Evolutionary conservation across 306 rosid species (phyloP).

Genomic region (Canavalia gladiata): DNA sequence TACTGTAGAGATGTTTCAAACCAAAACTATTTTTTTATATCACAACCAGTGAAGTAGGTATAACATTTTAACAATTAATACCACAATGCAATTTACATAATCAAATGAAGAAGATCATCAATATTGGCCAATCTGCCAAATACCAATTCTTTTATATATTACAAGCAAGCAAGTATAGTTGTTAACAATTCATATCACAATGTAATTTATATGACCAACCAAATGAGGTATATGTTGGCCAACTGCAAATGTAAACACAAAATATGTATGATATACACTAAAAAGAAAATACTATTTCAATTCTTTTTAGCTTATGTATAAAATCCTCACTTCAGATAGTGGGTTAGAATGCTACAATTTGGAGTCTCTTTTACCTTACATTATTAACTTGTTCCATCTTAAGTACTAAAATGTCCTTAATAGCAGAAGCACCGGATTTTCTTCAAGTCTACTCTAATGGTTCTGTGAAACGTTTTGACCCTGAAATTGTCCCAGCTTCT

Average conservation of each 20-base stretch:
- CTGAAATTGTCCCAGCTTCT: constrained; percentile 54
- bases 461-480: constrained; percentile 72
- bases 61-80: not conserved
- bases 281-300: not conserved
- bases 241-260: constrained; percentile 31
- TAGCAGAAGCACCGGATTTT: constrained; percentile 71
- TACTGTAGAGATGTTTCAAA: not conserved
- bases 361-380: not conserved
- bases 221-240: constrained; percentile 34
- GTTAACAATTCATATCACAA: not conserved
- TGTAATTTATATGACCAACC: constrained; percentile 62
- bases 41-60: not conserved
- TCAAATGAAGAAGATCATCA: not conserved
- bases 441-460: constrained; percentile 76
- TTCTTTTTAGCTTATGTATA: not conserved
- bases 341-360: not conserved
- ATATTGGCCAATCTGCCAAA: not conserved
- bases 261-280: not conserved
- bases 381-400: not conserved
- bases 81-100: not conserved
- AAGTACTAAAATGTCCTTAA: constrained; percentile 58
- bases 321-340: not conserved
- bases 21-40: not conserved
- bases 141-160: not conserved
- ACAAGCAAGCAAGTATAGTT: not conserved